phyloP scores from a whole-genome alignment of 2,329 filamentous ascomycete genomes.

The Dothiorella sarmentorum region DNA sequence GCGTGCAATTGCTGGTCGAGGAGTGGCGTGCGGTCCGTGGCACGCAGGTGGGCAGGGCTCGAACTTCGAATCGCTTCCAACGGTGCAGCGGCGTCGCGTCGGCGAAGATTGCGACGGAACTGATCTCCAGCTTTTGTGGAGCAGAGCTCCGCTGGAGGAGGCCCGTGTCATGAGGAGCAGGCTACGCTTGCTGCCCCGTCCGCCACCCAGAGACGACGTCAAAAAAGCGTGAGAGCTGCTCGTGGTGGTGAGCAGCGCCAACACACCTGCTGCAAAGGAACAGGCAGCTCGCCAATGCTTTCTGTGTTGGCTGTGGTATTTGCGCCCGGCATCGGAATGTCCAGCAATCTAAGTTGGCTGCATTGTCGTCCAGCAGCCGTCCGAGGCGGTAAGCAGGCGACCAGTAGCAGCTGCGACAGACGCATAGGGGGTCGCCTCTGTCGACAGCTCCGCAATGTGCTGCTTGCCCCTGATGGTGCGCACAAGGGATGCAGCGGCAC shows the following conservation, averaged over 20 bases:
- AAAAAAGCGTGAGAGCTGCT: not conserved
- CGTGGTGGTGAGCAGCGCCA: not conserved
- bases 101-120: conserved; percentile 10
- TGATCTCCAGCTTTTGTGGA: conserved; percentile 18
- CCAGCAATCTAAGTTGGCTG: not conserved
- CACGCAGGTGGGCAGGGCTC: conserved; percentile 1
- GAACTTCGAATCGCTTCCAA: not conserved
- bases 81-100: conserved; percentile 3
- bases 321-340: conserved; percentile 6
- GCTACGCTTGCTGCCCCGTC: conserved; percentile 10
- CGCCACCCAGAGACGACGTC: not conserved
- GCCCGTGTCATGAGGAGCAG: conserved; percentile 10
- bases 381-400: conserved; percentile 11
- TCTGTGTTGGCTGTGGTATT: not conserved
- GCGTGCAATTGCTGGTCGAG: not conserved
- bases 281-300: not conserved
- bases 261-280: not conserved
- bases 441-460: not conserved
- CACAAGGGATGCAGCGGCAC: conserved; percentile 4
- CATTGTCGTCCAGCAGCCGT: conserved; percentile 1
- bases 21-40: not conserved
- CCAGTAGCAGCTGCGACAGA: conserved; percentile 1
- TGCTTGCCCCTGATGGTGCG: conserved; percentile 11
- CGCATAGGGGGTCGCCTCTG: not conserved
- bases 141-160: conserved; percentile 2